Conservation (phyloP, 768 basidiomycete genomes). For the Phanerochaete sordida region DNA sequence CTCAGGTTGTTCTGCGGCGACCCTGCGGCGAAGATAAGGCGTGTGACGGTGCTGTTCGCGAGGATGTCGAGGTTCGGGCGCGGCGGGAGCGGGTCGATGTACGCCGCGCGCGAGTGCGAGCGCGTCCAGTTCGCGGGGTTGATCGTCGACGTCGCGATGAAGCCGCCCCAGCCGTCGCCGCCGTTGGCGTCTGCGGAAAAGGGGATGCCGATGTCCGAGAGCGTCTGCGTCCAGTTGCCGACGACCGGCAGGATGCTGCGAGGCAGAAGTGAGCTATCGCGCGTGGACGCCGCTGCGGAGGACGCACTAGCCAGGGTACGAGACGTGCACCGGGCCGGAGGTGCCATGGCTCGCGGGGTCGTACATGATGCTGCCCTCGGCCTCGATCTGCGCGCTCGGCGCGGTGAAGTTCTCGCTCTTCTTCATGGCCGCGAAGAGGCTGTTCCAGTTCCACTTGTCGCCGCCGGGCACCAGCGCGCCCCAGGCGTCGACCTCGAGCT, state of each 20-base stretch:
- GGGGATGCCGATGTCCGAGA: constrained; percentile 42
- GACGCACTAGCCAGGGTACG: constrained; percentile 52
- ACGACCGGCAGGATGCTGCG: constrained; percentile 47
- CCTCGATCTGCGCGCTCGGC: constrained; percentile 38
- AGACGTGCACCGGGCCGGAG: constrained; percentile 44
- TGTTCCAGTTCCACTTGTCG: constrained; percentile 44
- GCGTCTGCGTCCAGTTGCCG: constrained; percentile 53
- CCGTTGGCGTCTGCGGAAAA: constrained; percentile 39
- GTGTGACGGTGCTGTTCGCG: constrained; percentile 55
- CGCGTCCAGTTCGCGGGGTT: constrained; percentile 63
- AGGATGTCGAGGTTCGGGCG: constrained; percentile 64
- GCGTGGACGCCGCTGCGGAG: not conserved
- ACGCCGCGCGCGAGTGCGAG: constrained; percentile 60
- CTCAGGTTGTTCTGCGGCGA: constrained; percentile 31
- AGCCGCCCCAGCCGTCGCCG: constrained; percentile 46
- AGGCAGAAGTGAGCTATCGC: not conserved
- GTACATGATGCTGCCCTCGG: constrained; percentile 42
- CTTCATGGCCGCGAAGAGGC: constrained; percentile 42
- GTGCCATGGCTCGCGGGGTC: constrained; percentile 46
- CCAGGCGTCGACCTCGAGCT: constrained; percentile 47
- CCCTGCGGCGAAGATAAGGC: constrained; percentile 38
- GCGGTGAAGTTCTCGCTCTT: constrained; percentile 55
- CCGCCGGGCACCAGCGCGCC: constrained; percentile 36
- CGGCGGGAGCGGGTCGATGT: constrained; percentile 62
- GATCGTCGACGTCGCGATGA: constrained; percentile 55